phyloP scores from a whole-genome alignment of 371 early-diverging fungal genomes.

The Parasitella parasitica region DNA sequence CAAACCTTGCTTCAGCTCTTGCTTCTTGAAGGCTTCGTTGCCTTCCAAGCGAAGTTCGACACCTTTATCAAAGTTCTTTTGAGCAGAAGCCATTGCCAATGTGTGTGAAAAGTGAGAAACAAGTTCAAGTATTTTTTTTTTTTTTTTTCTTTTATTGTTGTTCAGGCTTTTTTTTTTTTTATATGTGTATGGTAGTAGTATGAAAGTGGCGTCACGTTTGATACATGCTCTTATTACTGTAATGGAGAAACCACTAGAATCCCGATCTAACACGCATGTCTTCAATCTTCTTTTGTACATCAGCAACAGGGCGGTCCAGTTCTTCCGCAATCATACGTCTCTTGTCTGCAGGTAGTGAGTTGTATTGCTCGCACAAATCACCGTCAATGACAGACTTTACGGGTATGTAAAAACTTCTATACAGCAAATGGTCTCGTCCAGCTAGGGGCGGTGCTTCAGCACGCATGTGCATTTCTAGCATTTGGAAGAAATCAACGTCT shows the following conservation, averaged over 20 bases:
- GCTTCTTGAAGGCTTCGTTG: slow-evolving; percentile 36
- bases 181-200: no score
- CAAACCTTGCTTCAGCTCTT: slow-evolving; percentile 32
- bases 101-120: neutral
- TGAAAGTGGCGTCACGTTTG: neutral
- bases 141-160: neutral
- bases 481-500: slow-evolving; percentile 92
- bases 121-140: neutral
- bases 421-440: slow-evolving; percentile 90
- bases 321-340: slow-evolving; percentile 81
- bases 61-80: slow-evolving; percentile 40
- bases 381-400: slow-evolving; percentile 91
- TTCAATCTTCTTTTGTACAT: slow-evolving; percentile 92
- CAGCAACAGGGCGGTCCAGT: slow-evolving; percentile 83
- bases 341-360: slow-evolving; percentile 66
- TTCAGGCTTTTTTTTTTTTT: neutral
- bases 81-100: slow-evolving; percentile 13
- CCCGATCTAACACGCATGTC: slow-evolving; percentile 72
- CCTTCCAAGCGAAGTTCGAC: slow-evolving; percentile 37
- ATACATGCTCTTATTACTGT: neutral
- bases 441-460: slow-evolving; percentile 72
- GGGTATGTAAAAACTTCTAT: slow-evolving; percentile 80
- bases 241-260: slow-evolving; percentile 24
- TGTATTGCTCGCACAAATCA: slow-evolving; percentile 88
- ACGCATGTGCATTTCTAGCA: slow-evolving; percentile 90